phyloP scores from a whole-genome alignment of 2,329 filamentous ascomycete species.

The Aspergillus sp. region DNA sequence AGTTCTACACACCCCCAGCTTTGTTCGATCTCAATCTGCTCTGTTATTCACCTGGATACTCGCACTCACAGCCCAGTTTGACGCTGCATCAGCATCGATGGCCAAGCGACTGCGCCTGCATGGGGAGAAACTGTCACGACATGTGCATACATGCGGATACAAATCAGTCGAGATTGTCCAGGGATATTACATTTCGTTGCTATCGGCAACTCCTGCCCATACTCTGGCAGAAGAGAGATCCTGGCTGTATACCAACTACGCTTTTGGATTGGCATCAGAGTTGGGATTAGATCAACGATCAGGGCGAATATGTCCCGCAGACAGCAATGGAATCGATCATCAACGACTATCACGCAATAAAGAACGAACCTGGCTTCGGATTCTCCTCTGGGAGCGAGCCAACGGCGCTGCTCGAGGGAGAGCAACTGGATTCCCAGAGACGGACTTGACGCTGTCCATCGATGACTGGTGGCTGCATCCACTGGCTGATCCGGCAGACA shows the following conservation, averaged over 20 bases:
- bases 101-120: slow-evolving; percentile 21
- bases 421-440: slow-evolving; percentile 23
- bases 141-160: slow-evolving; percentile 22
- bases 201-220: slow-evolving; percentile 22
- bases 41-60: slow-evolving; percentile 28
- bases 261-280: slow-evolving; percentile 22
- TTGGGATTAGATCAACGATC: slow-evolving; percentile 20
- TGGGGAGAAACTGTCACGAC: slow-evolving; percentile 22
- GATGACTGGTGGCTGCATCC: slow-evolving; percentile 25
- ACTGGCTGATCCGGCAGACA: slow-evolving; percentile 21
- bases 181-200: slow-evolving; percentile 26
- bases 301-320: not conserved
- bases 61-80: slow-evolving; percentile 25
- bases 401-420: slow-evolving; percentile 24
- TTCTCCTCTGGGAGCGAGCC: slow-evolving; percentile 26
- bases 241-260: slow-evolving; percentile 27
- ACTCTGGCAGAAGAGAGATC: slow-evolving; percentile 20
- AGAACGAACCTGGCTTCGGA: slow-evolving; percentile 27
- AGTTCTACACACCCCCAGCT: slow-evolving; percentile 21
- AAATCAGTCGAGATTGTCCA: slow-evolving; percentile 28
- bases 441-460: slow-evolving; percentile 16
- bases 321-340: not conserved
- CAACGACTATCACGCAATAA: slow-evolving; percentile 19
- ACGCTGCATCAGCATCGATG: slow-evolving; percentile 13
- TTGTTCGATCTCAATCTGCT: slow-evolving; percentile 20